Conservation (phyloP, 805 yeast genomes). For the Spencermartinsiella europaea region DNA sequence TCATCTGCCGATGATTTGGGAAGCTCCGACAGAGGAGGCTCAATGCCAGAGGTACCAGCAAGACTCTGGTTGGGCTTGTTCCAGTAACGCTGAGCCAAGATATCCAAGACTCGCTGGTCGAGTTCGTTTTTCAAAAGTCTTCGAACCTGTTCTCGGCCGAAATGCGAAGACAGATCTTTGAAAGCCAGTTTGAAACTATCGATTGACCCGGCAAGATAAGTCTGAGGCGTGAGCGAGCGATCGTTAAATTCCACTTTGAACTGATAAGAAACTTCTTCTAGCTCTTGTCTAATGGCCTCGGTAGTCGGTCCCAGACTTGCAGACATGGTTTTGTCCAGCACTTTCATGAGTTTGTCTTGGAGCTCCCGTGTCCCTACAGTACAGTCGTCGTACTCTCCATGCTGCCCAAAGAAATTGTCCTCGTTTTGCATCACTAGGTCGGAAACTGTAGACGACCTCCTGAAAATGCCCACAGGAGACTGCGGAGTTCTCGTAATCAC, state of each 20-base stretch:
- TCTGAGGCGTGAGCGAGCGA: constrained; percentile 86
- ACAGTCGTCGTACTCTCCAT: constrained; percentile 61
- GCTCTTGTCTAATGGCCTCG: constrained; percentile 75
- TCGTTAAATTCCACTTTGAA: constrained; percentile 97
- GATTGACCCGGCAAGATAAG: constrained; percentile 86
- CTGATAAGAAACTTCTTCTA: constrained; percentile 87
- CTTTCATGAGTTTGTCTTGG: constrained; percentile 76
- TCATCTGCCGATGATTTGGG: constrained; percentile 59
- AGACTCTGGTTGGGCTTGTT: constrained; percentile 45
- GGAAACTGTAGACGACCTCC: constrained; percentile 55
- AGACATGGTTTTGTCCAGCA: constrained; percentile 89
- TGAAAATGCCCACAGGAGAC: constrained; percentile 39
- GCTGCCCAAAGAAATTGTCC: constrained; percentile 54
- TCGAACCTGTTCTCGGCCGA: constrained; percentile 77
- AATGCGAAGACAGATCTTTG: constrained; percentile 77
- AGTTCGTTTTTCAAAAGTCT: constrained; percentile 74
- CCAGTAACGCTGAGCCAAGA: constrained; percentile 91
- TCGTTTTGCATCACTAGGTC: constrained; percentile 43
- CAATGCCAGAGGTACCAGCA: constrained; percentile 22
- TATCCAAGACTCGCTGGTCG: constrained; percentile 83
- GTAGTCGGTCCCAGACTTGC: constrained; percentile 83
- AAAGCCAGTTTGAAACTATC: constrained; percentile 81
- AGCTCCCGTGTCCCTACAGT: constrained; percentile 70
- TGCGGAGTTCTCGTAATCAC: constrained; percentile 82
- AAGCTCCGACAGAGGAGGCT: constrained; percentile 52